Base-by-base conservation (phyloP, 2,329 filamentous ascomycete species). In the Botrytis porri region DNA sequence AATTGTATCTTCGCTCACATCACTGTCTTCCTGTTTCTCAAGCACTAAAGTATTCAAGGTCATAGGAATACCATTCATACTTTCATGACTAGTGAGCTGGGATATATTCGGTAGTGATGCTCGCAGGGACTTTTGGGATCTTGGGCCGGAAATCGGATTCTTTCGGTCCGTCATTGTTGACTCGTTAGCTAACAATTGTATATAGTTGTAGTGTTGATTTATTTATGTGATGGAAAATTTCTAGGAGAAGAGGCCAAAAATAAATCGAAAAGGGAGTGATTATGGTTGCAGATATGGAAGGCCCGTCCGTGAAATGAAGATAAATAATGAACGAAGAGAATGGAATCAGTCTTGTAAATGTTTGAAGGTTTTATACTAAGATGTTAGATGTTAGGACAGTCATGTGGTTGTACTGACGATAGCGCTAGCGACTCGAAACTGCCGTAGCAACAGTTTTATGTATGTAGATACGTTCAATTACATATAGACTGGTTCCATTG, bases 401-500 rank as follows among this genome's bases (percentile, higher is more conserved):
- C n/a, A 57, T 57, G 7, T 57, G 51, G 7, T 18, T 29, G 14
- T 57, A 57, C n/a, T 57, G n/a, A 29, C 14, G 14, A 29, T 18
- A 29, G n/a, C n/a, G 14, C 51, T 57, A 57, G n/a, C 48, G 6
- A 29, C n/a, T 57, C n/a, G 3, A 57, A 29, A 57, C 14, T 57
- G 14, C n/a, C 14, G 51, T 57, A 57, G 51, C 51, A 32, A 9
- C 16, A 29, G 51, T 5, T 57, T 29, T 4, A 18, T 57, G 7
- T 18, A 57, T 1, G 29, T 9, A 18, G 51, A 18, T 57, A 32
- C 1, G 3, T 57, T 57, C 51, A 57, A 29, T 18, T 18, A 8
- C 7, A 8, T 57, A 1, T 32, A 29, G 5, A 10, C 51, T n/a
- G 1, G 2, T 16, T 3, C 1, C 12, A n/a, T 54, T n/a, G 0